These are phyloP conservation scores for Santalum album DNA, from an alignment of 164 flowering plant species.

Conservation along the genomic window DNA sequence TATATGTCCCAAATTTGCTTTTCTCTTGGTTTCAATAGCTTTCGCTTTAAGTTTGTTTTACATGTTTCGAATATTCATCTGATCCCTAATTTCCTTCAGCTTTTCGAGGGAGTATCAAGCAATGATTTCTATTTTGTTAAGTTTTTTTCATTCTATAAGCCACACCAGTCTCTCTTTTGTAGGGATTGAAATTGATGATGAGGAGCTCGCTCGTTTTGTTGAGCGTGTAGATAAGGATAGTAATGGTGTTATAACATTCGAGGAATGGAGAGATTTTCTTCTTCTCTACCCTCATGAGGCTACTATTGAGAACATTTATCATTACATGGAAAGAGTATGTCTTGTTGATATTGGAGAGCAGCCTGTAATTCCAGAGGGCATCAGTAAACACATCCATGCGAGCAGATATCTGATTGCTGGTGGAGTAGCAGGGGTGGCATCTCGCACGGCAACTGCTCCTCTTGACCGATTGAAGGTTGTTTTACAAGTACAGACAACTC, in stretches of 20 bases:
- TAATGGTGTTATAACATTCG: conserved; percentile 91
- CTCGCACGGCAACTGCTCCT: conserved; percentile 98
- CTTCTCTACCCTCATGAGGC: conserved; percentile 96
- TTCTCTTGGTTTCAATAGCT: no score
- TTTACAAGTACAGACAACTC: conserved; percentile 78
- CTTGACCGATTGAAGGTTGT: conserved; percentile 88
- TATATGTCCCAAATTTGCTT: no score
- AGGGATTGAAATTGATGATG: conserved; percentile 93
- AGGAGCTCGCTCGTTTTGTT: conserved; percentile 86
- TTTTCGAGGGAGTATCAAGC: no score
- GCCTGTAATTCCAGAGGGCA: conserved; percentile 83
- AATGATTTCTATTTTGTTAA: no score
- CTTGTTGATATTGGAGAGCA: conserved; percentile 99
- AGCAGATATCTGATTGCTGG: conserved; percentile 87
- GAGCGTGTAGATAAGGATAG: conserved; percentile 97
- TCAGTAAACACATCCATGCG: conserved; percentile 74
- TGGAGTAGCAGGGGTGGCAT: conserved; percentile 92
- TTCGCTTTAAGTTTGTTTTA: no score
- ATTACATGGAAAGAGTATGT: conserved; percentile 87
- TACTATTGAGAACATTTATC: conserved; percentile 83
- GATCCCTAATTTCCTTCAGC: no score
- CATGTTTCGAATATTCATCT: no score
- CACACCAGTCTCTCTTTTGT: no score
- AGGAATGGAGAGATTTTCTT: conserved; percentile 98
- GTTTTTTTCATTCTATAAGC: no score